These are phyloP conservation scores for Graphilbum fragrans DNA, from an alignment of 2,329 filamentous ascomycete genomes.

Conservation along the genomic window DNA sequence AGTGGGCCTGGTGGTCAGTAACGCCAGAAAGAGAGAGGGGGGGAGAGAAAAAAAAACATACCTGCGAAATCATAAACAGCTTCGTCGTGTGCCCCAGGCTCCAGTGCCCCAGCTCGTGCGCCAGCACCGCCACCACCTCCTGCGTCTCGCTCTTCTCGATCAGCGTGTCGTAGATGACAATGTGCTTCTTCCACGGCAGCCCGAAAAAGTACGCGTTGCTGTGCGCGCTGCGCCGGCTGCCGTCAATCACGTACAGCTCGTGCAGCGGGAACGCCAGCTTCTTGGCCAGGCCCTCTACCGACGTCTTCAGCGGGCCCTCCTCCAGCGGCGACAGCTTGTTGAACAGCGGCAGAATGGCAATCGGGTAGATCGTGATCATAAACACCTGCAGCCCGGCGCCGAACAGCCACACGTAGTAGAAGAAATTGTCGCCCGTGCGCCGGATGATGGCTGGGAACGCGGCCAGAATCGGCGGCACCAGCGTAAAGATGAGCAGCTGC, in stretches of 20 bases:
- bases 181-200: conserved; percentile 98
- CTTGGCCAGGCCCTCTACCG: conserved; percentile 72
- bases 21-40: neutral
- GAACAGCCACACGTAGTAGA: conserved; percentile 97
- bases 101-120: conserved; percentile 96
- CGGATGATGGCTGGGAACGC: conserved; percentile 91
- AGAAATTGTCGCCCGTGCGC: conserved; percentile 87
- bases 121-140: conserved; percentile 89
- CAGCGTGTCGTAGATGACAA: conserved; percentile 96
- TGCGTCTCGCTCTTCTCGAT: conserved; percentile 88
- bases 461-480: conserved; percentile 80
- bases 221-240: conserved; percentile 76
- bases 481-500: conserved; percentile 65
- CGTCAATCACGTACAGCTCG: conserved; percentile 90
- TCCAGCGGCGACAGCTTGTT: conserved; percentile 94
- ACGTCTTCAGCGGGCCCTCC: conserved; percentile 74
- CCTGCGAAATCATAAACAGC: conserved; percentile 76
- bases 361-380: conserved; percentile 92
- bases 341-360: conserved; percentile 88
- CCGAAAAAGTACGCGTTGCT: conserved; percentile 93
- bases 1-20: conserved; percentile 53
- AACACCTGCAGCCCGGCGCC: conserved; percentile 81
- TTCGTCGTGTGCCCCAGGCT: conserved; percentile 89
- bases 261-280: conserved; percentile 83
- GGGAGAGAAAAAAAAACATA: conserved; percentile 22